Evolutionary conservation across 257 asterid species (phyloP).

Genomic region (Galeopsis tetrahit): DNA sequence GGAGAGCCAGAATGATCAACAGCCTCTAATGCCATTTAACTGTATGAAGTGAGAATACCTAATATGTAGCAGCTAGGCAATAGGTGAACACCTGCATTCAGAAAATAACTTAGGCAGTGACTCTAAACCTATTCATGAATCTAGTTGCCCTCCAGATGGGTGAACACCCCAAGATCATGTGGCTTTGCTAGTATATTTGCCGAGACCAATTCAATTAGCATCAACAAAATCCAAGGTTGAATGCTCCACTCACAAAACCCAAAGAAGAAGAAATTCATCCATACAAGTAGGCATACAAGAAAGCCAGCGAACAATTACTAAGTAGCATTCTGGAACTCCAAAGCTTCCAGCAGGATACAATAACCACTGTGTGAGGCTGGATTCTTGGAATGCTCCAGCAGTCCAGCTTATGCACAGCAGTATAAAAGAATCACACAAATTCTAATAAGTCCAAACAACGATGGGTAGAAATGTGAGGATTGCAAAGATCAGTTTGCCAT

Average conservation of each 20-base stretch:
- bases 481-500: slow-evolving; percentile 44
- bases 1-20: slow-evolving; percentile 41
- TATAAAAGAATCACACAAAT: slow-evolving; percentile 40
- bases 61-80: slow-evolving; percentile 35
- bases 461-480: slow-evolving; percentile 33
- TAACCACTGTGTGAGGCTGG: slow-evolving; percentile 37
- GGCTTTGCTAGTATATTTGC: slow-evolving; percentile 50
- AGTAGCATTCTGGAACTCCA: slow-evolving; percentile 55
- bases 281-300: slow-evolving; percentile 54
- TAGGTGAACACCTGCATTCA: slow-evolving; percentile 63
- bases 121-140: slow-evolving; percentile 40
- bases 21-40: slow-evolving; percentile 50
- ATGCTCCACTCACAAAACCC: slow-evolving; percentile 61
- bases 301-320: slow-evolving; percentile 45
- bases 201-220: slow-evolving; percentile 66
- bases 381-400: slow-evolving; percentile 39
- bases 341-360: slow-evolving; percentile 52
- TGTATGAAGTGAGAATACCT: slow-evolving; percentile 34
- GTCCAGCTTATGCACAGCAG: slow-evolving; percentile 59
- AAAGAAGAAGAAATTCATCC: slow-evolving; percentile 47
- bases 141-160: slow-evolving; percentile 52
- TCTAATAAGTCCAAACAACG: slow-evolving; percentile 33
- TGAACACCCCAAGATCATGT: slow-evolving; percentile 52
- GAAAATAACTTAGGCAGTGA: slow-evolving; percentile 47
- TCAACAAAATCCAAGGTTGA: slow-evolving; percentile 58